Evolutionary conservation across 768 basidiomycete genomes (phyloP).

Genomic region (Auricularia sp.): DNA sequence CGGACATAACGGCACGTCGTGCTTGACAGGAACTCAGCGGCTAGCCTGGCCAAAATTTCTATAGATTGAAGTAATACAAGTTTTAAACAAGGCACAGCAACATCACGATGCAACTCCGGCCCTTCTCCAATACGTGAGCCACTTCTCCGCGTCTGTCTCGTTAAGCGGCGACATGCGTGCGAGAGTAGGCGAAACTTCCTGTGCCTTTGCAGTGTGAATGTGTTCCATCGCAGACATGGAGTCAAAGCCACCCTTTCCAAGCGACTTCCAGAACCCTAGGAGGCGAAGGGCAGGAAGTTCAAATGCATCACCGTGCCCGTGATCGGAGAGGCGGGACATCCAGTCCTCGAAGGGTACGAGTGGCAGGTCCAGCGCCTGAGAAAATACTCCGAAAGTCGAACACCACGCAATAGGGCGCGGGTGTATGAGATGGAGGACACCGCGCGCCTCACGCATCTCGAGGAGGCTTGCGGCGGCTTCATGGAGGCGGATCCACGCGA

Average conservation of each 20-base stretch:
- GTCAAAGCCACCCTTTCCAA: not conserved
- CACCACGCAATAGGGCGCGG: slow-evolving; percentile 15
- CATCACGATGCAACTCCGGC: not conserved
- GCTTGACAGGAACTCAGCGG: too few relatives aligned
- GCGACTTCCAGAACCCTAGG: slow-evolving; percentile 13
- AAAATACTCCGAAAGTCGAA: slow-evolving; percentile 10
- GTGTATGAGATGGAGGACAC: slow-evolving; percentile 14
- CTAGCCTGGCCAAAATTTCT: too few relatives aligned
- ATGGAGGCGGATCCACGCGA: slow-evolving; percentile 19
- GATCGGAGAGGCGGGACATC: slow-evolving; percentile 12
- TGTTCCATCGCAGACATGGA: not conserved
- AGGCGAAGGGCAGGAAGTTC: slow-evolving; percentile 17
- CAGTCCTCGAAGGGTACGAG: slow-evolving; percentile 16
- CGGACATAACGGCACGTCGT: too few relatives aligned
- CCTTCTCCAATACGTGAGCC: not conserved
- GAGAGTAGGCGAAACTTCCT: not conserved
- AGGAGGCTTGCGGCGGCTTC: slow-evolving; percentile 16
- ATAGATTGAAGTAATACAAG: too few relatives aligned
- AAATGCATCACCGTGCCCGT: not conserved
- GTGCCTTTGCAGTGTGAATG: not conserved
- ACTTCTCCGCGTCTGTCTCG: not conserved
- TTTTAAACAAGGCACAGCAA: too few relatives aligned
- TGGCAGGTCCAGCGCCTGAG: slow-evolving; percentile 12
- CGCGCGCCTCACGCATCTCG: slow-evolving; percentile 14
- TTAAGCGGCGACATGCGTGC: not conserved